phyloP scores from a whole-genome alignment of 768 basidiomycete genomes.

The Tricholoma furcatifolium region DNA sequence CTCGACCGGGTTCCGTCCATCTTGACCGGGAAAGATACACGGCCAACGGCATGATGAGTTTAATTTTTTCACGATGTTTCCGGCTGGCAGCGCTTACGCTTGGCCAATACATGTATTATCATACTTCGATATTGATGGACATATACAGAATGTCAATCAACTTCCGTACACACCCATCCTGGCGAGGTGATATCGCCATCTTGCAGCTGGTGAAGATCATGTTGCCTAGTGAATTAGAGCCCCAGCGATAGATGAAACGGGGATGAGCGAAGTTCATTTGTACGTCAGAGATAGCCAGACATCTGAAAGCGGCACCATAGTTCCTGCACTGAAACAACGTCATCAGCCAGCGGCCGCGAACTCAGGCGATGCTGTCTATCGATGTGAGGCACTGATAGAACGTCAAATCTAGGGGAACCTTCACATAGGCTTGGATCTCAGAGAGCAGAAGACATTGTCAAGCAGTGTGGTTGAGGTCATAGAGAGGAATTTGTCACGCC shows the following conservation, averaged over 20 bases:
- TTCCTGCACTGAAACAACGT: background rate
- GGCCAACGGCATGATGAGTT: background rate
- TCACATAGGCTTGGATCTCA: slow-evolving; percentile 1
- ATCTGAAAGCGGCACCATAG: too few relatives aligned
- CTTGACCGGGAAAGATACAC: background rate
- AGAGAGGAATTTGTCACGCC: slow-evolving; percentile 3
- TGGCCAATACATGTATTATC: background rate
- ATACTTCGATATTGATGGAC: background rate
- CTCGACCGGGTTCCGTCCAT: slow-evolving; percentile 4
- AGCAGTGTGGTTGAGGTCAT: background rate
- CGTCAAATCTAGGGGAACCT: slow-evolving; percentile 4
- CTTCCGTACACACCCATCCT: background rate
- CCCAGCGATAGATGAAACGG: background rate
- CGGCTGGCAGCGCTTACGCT: slow-evolving; percentile 4
- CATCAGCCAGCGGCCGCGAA: background rate
- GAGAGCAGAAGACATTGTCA: slow-evolving; percentile 6
- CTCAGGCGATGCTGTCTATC: slow-evolving; percentile 3
- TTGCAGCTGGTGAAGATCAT: background rate
- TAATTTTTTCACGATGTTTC: slow-evolving; percentile 1
- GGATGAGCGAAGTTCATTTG: slow-evolving; percentile 1
- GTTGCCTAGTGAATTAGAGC: background rate
- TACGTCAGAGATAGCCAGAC: slow-evolving; percentile 5
- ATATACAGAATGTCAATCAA: slow-evolving; percentile 10
- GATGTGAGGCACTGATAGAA: slow-evolving; percentile 14
- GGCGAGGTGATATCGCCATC: background rate